These are phyloP conservation scores for Trichoderma asperellum DNA, from an alignment of 2,329 filamentous ascomycete genomes.

Conservation along the genomic window DNA sequence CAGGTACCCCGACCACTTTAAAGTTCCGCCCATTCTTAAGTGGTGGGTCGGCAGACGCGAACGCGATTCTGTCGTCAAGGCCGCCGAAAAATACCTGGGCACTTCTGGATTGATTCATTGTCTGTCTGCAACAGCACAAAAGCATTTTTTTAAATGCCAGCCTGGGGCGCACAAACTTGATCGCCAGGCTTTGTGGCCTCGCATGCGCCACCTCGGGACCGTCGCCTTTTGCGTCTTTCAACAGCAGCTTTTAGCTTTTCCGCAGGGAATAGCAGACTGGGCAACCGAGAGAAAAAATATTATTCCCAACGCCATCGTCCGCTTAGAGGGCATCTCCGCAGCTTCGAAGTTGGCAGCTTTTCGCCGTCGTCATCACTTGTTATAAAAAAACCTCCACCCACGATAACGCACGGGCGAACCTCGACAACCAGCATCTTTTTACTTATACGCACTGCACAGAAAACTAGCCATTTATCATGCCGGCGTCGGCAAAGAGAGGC, in stretches of 20 bases:
- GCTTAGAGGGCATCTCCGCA: slow-evolving; percentile 8
- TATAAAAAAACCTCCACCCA: background rate
- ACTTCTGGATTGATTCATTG: slow-evolving; percentile 22
- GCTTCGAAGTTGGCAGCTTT: slow-evolving; percentile 11
- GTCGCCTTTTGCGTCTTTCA: background rate
- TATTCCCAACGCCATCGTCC: background rate
- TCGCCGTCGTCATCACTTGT: background rate
- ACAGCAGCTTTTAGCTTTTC: background rate
- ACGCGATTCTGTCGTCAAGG: slow-evolving; percentile 25
- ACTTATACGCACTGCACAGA: background rate
- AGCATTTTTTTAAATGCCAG: slow-evolving; percentile 27
- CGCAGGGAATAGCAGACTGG: background rate
- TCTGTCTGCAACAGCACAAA: background rate
- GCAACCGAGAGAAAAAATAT: slow-evolving; percentile 5
- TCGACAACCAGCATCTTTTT: background rate
- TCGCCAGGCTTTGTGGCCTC: slow-evolving; percentile 24
- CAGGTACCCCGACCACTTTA: slow-evolving; percentile 14
- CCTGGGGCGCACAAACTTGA: slow-evolving; percentile 23
- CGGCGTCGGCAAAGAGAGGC: slow-evolving; percentile 45
- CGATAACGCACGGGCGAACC: background rate
- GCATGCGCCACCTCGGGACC: slow-evolving; percentile 11
- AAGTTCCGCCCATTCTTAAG: slow-evolving; percentile 25
- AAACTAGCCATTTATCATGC: slow-evolving; percentile 37
- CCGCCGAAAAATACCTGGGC: slow-evolving; percentile 18
- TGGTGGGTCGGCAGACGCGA: slow-evolving; percentile 26